A percentile compares a stretch with the other conserved stretches of the same genome.
These are phyloP conservation scores for Pyrenophora teres DNA, from an alignment of 2,329 filamentous ascomycete genomes.

Conservation along the genomic window DNA sequence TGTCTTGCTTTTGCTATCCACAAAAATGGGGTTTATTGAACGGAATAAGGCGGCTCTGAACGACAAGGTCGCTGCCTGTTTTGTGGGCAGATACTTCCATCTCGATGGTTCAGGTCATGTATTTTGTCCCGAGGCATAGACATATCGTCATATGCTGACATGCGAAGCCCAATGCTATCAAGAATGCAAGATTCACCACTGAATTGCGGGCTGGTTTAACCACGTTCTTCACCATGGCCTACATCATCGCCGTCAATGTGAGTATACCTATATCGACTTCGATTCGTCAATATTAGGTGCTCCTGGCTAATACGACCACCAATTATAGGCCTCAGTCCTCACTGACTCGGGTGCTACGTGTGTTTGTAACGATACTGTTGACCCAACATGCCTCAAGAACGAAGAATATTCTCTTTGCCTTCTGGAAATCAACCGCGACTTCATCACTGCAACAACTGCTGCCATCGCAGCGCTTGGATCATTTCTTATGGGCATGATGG, in stretches of 20 bases:
- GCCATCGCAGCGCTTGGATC: constrained; percentile 79
- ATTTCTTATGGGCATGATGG: constrained; percentile 80
- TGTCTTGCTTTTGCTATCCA: background rate
- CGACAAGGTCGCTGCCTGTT: constrained; percentile 37
- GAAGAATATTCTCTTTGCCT: constrained; percentile 67
- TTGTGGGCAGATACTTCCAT: constrained; percentile 61
- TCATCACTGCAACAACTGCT: constrained; percentile 83
- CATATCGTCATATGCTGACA: constrained; percentile 16
- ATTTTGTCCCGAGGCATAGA: constrained; percentile 49
- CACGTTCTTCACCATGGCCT: constrained; percentile 60
- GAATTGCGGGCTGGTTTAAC: constrained; percentile 82
- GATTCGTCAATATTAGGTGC: constrained; percentile 37
- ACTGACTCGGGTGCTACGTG: constrained; percentile 76
- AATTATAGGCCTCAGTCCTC: constrained; percentile 60
- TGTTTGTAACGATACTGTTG: constrained; percentile 62
- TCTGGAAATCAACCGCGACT: constrained; percentile 70
- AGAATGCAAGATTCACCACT: constrained; percentile 78
- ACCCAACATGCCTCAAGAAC: constrained; percentile 60
- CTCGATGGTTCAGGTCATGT: constrained; percentile 84
- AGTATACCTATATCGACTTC: constrained; percentile 6
- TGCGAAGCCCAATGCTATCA: constrained; percentile 67
- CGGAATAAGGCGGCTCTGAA: constrained; percentile 34
- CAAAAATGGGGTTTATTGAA: constrained; percentile 26
- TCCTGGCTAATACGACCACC: background rate
- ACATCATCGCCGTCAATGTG: constrained; percentile 69